phyloP scores from a whole-genome alignment of 2,329 filamentous ascomycete genomes.

The Orbilia oligospora region DNA sequence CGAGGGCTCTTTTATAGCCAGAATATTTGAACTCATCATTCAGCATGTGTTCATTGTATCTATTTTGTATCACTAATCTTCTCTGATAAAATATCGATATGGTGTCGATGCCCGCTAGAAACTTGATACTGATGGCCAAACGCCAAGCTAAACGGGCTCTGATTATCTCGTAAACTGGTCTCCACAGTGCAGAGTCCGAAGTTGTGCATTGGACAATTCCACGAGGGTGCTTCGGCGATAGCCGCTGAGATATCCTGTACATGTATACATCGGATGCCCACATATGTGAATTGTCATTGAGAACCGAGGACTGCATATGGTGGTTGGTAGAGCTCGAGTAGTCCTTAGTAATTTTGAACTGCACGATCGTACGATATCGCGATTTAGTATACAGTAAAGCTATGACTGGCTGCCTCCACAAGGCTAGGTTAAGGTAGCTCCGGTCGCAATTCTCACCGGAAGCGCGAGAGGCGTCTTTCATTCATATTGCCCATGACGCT shows the following conservation, averaged over 20 bases:
- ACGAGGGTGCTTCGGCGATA: neutral
- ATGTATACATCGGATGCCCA: neutral
- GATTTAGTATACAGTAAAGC: neutral
- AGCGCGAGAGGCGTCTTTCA: neutral
- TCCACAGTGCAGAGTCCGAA: neutral
- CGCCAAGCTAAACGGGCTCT: neutral
- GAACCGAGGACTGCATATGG: too few relatives aligned
- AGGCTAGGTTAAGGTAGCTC: neutral
- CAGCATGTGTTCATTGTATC: neutral
- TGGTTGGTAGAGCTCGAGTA: neutral
- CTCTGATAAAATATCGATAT: neutral
- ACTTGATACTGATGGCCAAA: neutral
- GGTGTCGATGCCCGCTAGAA: neutral
- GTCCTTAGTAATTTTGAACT: neutral
- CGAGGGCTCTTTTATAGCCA: conserved; percentile 20
- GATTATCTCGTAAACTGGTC: conserved; percentile 6
- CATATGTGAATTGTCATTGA: neutral
- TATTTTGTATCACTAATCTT: conserved; percentile 33
- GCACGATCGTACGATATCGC: neutral
- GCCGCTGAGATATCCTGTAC: neutral
- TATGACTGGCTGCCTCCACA: neutral
- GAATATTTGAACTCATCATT: neutral
- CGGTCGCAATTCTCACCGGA: neutral
- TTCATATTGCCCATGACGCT: neutral
- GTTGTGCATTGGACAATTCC: neutral